A percentile compares a stretch with the other conserved stretches of the same genome.
These are phyloP conservation scores for Selenicereus undatus DNA, from an alignment of 148 eudicot genomes.

Conservation along the genomic window DNA sequence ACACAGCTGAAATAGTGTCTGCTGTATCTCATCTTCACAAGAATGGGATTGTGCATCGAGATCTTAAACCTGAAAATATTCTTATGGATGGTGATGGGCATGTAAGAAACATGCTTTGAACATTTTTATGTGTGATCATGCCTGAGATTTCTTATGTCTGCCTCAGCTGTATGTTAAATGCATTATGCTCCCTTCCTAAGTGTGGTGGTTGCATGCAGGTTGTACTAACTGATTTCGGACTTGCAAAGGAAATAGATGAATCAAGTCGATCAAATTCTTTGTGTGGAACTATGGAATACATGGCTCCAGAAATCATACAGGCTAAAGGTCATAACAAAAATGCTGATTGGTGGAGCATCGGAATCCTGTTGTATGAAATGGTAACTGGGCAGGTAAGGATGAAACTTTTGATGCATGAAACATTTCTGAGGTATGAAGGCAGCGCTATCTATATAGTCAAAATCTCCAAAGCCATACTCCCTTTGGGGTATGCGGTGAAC, in stretches of 20 bases:
- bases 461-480: neutral
- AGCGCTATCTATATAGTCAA: no score
- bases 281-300: conserved; percentile 92
- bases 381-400: conserved; percentile 62
- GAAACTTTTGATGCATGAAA: neutral
- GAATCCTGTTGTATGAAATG: conserved; percentile 87
- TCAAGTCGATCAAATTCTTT: conserved; percentile 81
- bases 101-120: conserved; percentile 39
- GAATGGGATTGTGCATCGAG: conserved; percentile 90
- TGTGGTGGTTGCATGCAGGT: conserved; percentile 38
- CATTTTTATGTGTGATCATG: neutral
- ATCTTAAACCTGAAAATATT: conserved; percentile 93
- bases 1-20: conserved; percentile 83
- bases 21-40: conserved; percentile 93
- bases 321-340: conserved; percentile 85
- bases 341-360: conserved; percentile 98
- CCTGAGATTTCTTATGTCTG: neutral
- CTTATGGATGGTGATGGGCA: conserved; percentile 89
- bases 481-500: neutral
- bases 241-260: conserved; percentile 86
- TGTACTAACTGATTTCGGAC: conserved; percentile 88
- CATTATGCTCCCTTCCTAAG: conserved; percentile 7
- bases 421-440: neutral
- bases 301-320: conserved; percentile 88
- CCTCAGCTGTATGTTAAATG: neutral